Percentiles rank a stretch among this genome's conserved stretches.
Conservation (phyloP, 371 early-diverging fungal species). For the Entomophthora muscae region DNA sequence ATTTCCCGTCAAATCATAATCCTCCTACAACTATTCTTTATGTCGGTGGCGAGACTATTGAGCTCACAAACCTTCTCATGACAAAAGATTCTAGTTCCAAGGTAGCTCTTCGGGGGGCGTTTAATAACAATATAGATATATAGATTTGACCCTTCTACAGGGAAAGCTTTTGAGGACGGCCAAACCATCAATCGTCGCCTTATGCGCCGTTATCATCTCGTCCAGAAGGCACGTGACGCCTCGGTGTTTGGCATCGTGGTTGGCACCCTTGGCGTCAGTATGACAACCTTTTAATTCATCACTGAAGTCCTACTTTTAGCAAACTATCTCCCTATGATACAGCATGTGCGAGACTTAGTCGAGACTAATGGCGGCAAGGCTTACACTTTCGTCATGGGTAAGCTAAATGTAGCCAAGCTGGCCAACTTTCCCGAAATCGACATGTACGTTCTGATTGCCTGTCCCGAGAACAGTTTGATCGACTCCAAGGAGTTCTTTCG, state of each 20-base stretch:
- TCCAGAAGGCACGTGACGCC: conserved; percentile 86
- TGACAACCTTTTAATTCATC: conserved; percentile 11
- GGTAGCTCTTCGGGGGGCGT: conserved; percentile 15
- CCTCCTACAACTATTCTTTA: conserved; percentile 47
- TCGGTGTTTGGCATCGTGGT: conserved; percentile 85
- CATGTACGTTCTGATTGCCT: conserved; percentile 77
- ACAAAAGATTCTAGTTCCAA: conserved; percentile 28
- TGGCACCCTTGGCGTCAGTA: conserved; percentile 88
- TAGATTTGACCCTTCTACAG: conserved; percentile 42
- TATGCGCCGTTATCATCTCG: conserved; percentile 56
- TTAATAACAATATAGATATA: conserved; percentile 4
- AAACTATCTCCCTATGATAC: conserved; percentile 62
- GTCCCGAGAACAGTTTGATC: conserved; percentile 83
- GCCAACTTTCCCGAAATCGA: conserved; percentile 91
- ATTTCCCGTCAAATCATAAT: neutral
- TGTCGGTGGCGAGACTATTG: conserved; percentile 59
- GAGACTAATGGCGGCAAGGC: conserved; percentile 57
- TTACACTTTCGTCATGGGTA: conserved; percentile 86
- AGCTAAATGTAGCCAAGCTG: conserved; percentile 85
- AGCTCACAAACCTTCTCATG: conserved; percentile 76
- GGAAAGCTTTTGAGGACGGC: conserved; percentile 34
- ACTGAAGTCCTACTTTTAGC: conserved; percentile 26
- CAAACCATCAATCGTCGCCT: conserved; percentile 44
- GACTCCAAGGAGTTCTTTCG: conserved; percentile 81
- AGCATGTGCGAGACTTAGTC: conserved; percentile 56